phyloP scores from a whole-genome alignment of 257 asterid species.

The Lycium ferocissimum region DNA sequence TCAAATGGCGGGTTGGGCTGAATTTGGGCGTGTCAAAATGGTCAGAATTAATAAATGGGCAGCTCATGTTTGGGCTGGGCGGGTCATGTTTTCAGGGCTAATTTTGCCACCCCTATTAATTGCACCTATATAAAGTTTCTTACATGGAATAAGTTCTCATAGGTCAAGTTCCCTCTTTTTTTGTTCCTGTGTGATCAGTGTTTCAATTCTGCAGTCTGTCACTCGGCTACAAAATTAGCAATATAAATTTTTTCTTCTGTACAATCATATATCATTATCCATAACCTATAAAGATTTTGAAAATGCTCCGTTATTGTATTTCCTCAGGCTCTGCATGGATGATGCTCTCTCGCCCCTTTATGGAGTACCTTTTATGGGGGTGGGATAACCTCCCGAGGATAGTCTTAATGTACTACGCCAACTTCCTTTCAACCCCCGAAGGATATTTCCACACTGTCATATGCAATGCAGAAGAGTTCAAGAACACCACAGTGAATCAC shows the following conservation, averaged over 20 bases:
- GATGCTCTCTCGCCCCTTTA: conserved; percentile 78
- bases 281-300: not conserved
- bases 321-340: conserved; percentile 84
- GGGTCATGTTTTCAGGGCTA: no score
- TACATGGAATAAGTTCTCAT: not conserved
- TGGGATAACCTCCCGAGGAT: conserved; percentile 80
- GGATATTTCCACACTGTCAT: conserved; percentile 82
- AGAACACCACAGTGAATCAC: conserved; percentile 73
- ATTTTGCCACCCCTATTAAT: no score
- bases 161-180: not conserved
- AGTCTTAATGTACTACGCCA: conserved; percentile 71
- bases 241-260: not conserved
- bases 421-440: conserved; percentile 82
- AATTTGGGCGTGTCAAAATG: no score
- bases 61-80: no score
- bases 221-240: not conserved
- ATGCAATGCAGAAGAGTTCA: conserved; percentile 71
- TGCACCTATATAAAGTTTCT: not conserved
- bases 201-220: not conserved
- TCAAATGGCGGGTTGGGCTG: no score
- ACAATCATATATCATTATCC: not conserved
- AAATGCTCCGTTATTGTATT: not conserved
- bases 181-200: not conserved
- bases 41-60: no score
- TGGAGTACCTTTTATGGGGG: conserved; percentile 75